Percentiles rank a stretch among this genome's conserved stretches.
Evolutionary conservation across 2,329 filamentous ascomycete genomes (phyloP).

Genomic region (Purpureocillium takamizusanense): DNA sequence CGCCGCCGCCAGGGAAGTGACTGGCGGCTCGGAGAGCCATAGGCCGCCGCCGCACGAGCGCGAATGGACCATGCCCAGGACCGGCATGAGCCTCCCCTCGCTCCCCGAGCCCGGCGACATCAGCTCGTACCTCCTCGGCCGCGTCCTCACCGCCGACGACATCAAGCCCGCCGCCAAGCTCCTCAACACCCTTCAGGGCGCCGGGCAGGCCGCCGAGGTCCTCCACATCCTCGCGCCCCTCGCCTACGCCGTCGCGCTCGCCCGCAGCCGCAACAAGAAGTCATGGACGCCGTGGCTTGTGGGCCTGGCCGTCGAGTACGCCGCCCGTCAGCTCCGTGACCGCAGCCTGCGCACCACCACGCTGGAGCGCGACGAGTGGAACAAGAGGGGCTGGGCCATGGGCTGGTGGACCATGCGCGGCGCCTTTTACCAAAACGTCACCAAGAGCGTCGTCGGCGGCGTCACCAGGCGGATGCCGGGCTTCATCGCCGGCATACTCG

Average conservation of each 20-base stretch:
- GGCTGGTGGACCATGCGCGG: constrained; percentile 95
- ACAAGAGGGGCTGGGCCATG: constrained; percentile 79
- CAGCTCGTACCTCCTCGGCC: constrained; percentile 75
- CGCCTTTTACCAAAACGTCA: constrained; percentile 92
- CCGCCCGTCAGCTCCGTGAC: constrained; percentile 72
- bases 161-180: constrained; percentile 86
- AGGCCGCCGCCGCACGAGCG: constrained; percentile 33
- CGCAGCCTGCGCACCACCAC: constrained; percentile 73
- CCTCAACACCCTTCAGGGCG: constrained; percentile 71
- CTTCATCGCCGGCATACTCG: constrained; percentile 75
- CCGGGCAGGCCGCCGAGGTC: constrained; percentile 71
- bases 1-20: constrained; percentile 8
- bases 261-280: constrained; percentile 61
- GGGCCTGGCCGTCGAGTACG: constrained; percentile 76
- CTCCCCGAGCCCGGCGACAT: constrained; percentile 77
- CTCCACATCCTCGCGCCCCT: constrained; percentile 86
- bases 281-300: constrained; percentile 90
- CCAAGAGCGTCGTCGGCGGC: constrained; percentile 62
- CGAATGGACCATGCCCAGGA: constrained; percentile 91
- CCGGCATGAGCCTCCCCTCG: constrained; percentile 73
- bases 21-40: not conserved
- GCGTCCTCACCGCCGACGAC: constrained; percentile 90
- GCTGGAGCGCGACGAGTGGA: constrained; percentile 83
- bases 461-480: constrained; percentile 70
- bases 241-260: constrained; percentile 74